phyloP scores from a whole-genome alignment of 495 filamentous ascomycete genomes.

The Lophiotrema nucula region DNA sequence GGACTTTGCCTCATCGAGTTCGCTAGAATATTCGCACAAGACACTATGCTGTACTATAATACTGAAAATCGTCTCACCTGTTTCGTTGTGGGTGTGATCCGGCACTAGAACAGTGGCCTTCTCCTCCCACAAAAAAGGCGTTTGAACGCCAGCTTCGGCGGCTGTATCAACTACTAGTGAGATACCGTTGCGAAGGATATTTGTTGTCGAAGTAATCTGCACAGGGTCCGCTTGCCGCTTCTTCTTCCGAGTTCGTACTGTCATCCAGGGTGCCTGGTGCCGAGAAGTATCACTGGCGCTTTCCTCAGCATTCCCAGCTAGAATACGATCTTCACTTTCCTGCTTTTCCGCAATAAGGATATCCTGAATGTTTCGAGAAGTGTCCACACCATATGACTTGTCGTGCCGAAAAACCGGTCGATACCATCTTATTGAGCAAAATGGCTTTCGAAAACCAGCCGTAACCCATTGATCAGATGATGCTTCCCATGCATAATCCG shows the following conservation, averaged over 20 bases:
- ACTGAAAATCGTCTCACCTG: too few species aligned
- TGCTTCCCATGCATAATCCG: background rate
- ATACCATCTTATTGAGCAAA: conserved; percentile 4
- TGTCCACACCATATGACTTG: conserved; percentile 5
- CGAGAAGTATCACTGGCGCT: too few species aligned
- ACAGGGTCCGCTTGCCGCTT: too few species aligned
- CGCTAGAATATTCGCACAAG: too few species aligned
- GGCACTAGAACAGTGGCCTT: background rate
- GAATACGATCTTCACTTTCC: too few species aligned
- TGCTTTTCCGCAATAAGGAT: too few species aligned
- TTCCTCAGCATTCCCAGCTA: too few species aligned
- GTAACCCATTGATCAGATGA: background rate
- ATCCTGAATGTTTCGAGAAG: background rate
- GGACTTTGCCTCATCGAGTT: too few species aligned
- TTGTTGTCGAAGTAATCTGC: background rate
- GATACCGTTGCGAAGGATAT: conserved; percentile 6
- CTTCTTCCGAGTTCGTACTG: too few species aligned
- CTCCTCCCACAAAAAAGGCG: conserved; percentile 7
- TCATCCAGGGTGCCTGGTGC: too few species aligned
- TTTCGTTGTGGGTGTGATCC: background rate
- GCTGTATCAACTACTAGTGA: background rate
- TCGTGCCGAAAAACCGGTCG: background rate
- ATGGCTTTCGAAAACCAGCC: background rate
- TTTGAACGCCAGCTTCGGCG: background rate
- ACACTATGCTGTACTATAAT: too few species aligned